A percentile compares a stretch with the other conserved stretches of the same genome.
These are phyloP conservation scores for Immersiporthe knoxdaviesiana DNA, from an alignment of 2,329 filamentous ascomycete genomes.

Conservation along the genomic window DNA sequence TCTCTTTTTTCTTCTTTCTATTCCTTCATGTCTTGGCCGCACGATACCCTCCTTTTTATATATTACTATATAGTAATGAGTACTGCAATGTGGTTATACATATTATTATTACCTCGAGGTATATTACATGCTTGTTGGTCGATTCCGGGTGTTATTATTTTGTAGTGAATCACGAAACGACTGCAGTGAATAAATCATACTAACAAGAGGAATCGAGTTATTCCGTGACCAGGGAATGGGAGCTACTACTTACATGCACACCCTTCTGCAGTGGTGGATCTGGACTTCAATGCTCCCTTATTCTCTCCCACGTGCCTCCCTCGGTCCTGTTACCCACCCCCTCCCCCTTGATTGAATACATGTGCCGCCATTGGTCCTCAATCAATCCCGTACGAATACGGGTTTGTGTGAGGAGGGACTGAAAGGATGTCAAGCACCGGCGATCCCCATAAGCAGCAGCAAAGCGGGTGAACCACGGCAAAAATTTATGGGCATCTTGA, in stretches of 20 bases:
- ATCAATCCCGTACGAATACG: conserved; percentile 1
- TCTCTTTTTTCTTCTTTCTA: not conserved
- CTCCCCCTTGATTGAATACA: not conserved
- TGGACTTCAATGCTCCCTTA: too few species aligned
- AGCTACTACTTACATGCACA: not conserved
- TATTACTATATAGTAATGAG: not conserved
- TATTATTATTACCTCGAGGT: not conserved
- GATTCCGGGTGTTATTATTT: too few species aligned
- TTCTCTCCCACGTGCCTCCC: not conserved
- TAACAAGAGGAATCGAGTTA: not conserved
- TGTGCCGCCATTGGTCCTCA: not conserved
- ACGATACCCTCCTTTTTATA: conserved; percentile 8
- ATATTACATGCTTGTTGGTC: too few species aligned
- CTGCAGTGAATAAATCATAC: not conserved
- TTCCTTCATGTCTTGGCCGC: not conserved
- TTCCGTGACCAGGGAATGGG: not conserved
- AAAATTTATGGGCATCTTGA: not conserved
- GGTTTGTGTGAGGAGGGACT: not conserved
- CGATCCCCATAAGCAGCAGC: not conserved
- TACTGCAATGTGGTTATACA: not conserved
- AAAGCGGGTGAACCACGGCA: not conserved
- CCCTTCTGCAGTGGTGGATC: too few species aligned
- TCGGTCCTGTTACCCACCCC: too few species aligned
- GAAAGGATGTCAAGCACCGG: not conserved
- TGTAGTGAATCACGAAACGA: not conserved